Conservation (phyloP, 768 basidiomycete genomes). For the Serendipita indica region DNA sequence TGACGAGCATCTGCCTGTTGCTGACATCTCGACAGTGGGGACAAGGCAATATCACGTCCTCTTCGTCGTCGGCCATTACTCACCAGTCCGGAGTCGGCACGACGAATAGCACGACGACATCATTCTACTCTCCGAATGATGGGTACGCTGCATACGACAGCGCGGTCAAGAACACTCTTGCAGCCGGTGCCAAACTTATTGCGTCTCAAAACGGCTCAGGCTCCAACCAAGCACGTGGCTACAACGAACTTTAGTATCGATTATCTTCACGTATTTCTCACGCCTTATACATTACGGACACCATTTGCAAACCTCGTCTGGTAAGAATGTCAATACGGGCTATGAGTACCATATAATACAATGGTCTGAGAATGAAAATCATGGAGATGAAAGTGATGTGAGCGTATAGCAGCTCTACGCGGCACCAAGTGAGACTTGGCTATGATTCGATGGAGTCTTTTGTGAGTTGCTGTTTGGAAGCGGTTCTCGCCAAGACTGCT, state of each 20-base stretch:
- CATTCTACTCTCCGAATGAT: slow-evolving; percentile 45
- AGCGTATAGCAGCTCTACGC: too few species aligned
- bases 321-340: too few species aligned
- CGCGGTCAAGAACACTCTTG: background rate
- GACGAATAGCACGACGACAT: slow-evolving; percentile 25
- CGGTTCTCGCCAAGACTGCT: slow-evolving; percentile 19
- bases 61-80: slow-evolving; percentile 2
- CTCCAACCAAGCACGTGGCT: too few species aligned
- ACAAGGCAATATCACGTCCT: background rate
- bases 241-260: too few species aligned
- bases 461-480: background rate
- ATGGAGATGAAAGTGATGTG: too few species aligned
- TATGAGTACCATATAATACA: too few species aligned
- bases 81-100: background rate
- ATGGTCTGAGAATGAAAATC: too few species aligned
- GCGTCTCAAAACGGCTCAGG: background rate
- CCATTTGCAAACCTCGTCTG: too few species aligned
- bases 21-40: slow-evolving; percentile 17
- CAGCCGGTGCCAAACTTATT: background rate
- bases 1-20: background rate
- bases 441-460: background rate
- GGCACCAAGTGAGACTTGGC: background rate
- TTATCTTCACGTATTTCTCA: too few species aligned
- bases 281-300: too few species aligned
- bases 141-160: slow-evolving; percentile 29